Conservation (phyloP, 202 grass and related monocot genomes). For the Bolboschoenoplectus hybrid region DNA sequence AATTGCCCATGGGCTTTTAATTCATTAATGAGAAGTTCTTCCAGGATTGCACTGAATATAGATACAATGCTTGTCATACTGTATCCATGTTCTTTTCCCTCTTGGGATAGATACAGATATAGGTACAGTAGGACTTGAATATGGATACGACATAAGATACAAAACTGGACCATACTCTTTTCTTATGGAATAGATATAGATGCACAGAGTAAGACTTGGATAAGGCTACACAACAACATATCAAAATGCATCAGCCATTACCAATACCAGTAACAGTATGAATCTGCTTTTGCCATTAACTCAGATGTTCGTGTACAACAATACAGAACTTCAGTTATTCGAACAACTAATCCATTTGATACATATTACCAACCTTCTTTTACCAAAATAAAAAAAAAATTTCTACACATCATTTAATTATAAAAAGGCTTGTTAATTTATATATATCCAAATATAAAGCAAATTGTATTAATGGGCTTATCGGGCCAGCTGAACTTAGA, state of each 20-base stretch:
- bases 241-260: neutral
- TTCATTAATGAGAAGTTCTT: too few relatives aligned
- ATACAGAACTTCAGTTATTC: neutral
- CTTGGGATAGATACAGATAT: neutral
- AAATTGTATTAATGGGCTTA: neutral
- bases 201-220: neutral
- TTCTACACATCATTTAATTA: neutral
- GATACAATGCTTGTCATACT: neutral
- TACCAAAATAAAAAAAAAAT: neutral
- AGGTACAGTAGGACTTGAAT: neutral
- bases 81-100: neutral
- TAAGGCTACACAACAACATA: neutral
- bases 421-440: neutral
- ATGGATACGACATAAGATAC: neutral
- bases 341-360: neutral
- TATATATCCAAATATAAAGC: neutral
- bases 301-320: neutral
- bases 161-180: neutral
- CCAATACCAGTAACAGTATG: neutral
- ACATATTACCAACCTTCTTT: neutral
- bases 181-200: neutral
- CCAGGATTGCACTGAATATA: neutral
- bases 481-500: neutral
- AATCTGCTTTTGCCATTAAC: neutral
- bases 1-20: too few relatives aligned